A percentile compares a stretch with the other conserved stretches of the same genome.
Evolutionary conservation across 257 asterid genomes (phyloP).

Genomic region (Thymus mandschuricus): DNA sequence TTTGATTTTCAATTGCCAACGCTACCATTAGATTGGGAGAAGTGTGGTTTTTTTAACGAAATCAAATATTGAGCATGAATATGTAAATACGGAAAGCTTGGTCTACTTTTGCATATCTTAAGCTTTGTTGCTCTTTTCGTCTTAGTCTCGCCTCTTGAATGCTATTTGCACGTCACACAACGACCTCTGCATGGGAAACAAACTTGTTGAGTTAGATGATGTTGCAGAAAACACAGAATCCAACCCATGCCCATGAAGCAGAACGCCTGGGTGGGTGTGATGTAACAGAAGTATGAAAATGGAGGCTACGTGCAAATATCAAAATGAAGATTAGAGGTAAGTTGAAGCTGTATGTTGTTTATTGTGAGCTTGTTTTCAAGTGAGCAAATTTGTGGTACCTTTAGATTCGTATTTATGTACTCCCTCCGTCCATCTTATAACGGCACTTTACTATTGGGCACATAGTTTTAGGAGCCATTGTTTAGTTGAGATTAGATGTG

Average conservation of each 20-base stretch:
- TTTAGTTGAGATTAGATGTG: no score
- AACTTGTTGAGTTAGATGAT: not conserved
- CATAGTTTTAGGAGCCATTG: no score
- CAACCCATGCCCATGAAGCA: not conserved
- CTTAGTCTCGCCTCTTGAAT: not conserved
- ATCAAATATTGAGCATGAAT: no score
- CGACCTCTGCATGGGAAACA: not conserved
- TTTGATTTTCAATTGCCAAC: no score
- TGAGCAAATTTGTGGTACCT: no score
- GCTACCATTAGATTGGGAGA: no score
- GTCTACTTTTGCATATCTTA: no score
- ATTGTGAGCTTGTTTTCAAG: no score
- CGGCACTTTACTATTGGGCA: no score
- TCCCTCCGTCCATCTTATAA: no score
- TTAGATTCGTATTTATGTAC: not conserved
- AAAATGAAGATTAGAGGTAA: not conserved
- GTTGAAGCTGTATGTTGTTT: not conserved
- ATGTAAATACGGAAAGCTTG: no score
- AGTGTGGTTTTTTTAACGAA: no score
- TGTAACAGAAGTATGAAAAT: not conserved
- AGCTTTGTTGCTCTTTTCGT: not conserved
- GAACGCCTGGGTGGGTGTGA: not conserved
- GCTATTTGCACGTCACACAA: not conserved
- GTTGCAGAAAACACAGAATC: conserved; percentile 6
- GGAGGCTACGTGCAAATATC: not conserved